Base-by-base conservation (phyloP, 257 asterid species). In the Paulownia fortunei region DNA sequence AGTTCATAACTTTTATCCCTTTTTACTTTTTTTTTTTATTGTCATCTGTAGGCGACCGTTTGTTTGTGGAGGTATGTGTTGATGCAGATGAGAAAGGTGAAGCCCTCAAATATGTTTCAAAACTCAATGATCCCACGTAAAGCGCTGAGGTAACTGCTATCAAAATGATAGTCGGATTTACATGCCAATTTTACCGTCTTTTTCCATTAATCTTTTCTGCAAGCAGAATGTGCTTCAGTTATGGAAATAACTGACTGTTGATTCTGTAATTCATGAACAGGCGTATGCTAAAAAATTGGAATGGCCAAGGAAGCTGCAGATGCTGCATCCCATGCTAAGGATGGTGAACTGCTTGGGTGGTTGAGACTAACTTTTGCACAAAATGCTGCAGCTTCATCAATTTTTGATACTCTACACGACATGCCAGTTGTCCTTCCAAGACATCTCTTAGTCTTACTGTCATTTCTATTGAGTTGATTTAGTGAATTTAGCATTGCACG, bases 231-330 rank as follows among this genome's bases (percentile, higher is more conserved):
- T 64, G 75, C 30, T 23, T 19, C 55, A 3, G 27, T 10, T 70
- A 34, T 58, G 54, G 26, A 72, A 72, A 21, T 56, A 2, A 3
- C 8, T 41, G 39, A 32, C 24, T 18, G 26, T 46, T 12, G 11
- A 27, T 32, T 66, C n/a, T 69, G 16, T 69, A 75, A 49, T 21
- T 62, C 26, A 49, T 51, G 58, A 51, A 55, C 82, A 91, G 94
- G 94, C 94, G 60, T 91, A 87, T 76, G 97, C 92, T 24, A n/a
- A n/a, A 88, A 83, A 77, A 82, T 89, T 69, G 97, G 97, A 55
- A 89, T 89, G 94, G 94, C 94, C 51, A 89, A 89, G 85, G 94
- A 89, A 80, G 97, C 97, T 46, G 93, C 90, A 13, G 94, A 91
- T 82, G 91, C 90, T 67, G 93, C 97, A 39, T 81, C 89, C 54